Conservation (phyloP, 2,329 filamentous ascomycete genomes). For the Juglanconis oblonga region DNA sequence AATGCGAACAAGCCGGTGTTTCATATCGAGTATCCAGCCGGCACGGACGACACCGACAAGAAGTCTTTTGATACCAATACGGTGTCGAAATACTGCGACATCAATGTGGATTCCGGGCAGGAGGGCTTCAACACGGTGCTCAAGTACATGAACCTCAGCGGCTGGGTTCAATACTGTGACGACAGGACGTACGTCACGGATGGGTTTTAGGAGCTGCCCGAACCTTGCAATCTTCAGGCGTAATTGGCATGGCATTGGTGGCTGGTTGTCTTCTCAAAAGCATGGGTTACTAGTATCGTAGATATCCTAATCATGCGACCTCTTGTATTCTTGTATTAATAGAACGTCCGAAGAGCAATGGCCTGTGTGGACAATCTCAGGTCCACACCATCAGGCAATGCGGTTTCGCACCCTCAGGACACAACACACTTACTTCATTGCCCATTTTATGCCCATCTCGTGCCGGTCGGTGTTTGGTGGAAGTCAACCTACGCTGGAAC, state of each 20-base stretch:
- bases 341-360: not conserved
- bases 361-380: not conserved
- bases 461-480: no score
- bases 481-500: no score
- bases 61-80: conserved; percentile 6
- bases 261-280: not conserved
- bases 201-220: not conserved
- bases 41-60: conserved; percentile 28
- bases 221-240: not conserved
- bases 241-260: not conserved
- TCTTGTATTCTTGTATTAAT: no score
- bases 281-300: not conserved
- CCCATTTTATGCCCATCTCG: no score
- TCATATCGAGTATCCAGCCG: conserved; percentile 58
- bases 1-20: conserved; percentile 56
- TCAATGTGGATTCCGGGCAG: conserved; percentile 20
- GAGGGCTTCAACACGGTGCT: conserved; percentile 61
- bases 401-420: no score
- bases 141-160: conserved; percentile 63
- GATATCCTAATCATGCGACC: not conserved
- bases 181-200: conserved; percentile 23
- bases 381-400: no score
- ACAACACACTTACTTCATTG: no score
- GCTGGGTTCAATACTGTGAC: conserved; percentile 59
- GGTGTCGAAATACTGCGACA: conserved; percentile 17